phyloP scores from a whole-genome alignment of 2,329 filamentous ascomycete genomes.

The Shiraia bambusicola region DNA sequence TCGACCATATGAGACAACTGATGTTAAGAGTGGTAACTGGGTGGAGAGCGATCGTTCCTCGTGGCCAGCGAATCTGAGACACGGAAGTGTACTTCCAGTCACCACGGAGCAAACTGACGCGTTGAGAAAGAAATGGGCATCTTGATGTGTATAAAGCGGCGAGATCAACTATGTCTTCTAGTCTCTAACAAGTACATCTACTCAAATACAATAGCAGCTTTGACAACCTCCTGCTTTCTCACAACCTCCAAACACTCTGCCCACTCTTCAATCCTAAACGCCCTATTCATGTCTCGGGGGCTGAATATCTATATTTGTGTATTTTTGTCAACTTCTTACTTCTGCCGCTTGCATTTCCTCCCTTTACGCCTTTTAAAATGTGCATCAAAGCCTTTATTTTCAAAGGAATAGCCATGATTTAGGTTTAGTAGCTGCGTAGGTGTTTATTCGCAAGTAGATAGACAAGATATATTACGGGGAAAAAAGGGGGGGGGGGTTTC shows the following conservation, averaged over 20 bases:
- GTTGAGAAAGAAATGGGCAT: conserved; percentile 35
- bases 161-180: not conserved
- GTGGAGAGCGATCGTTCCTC: conserved; percentile 44
- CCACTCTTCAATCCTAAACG: conserved; percentile 72
- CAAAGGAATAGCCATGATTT: too few relatives aligned
- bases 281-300: conserved; percentile 60
- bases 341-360: not conserved
- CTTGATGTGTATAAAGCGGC: not conserved
- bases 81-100: conserved; percentile 55
- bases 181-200: not conserved
- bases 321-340: not conserved
- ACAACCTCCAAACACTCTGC: conserved; percentile 69
- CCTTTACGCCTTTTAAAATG: not conserved
- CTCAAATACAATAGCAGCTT: conserved; percentile 72
- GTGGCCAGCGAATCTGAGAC: conserved; percentile 54
- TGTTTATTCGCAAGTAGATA: too few relatives aligned
- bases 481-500: too few relatives aligned
- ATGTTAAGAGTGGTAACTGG: conserved; percentile 52
- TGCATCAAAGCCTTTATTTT: too few relatives aligned
- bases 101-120: conserved; percentile 49
- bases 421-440: too few relatives aligned
- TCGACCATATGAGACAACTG: conserved; percentile 51
- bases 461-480: too few relatives aligned
- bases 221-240: conserved; percentile 71
- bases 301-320: conserved; percentile 20